phyloP scores from a whole-genome alignment of 2,329 filamentous ascomycete genomes.

The Fusarium redolens region DNA sequence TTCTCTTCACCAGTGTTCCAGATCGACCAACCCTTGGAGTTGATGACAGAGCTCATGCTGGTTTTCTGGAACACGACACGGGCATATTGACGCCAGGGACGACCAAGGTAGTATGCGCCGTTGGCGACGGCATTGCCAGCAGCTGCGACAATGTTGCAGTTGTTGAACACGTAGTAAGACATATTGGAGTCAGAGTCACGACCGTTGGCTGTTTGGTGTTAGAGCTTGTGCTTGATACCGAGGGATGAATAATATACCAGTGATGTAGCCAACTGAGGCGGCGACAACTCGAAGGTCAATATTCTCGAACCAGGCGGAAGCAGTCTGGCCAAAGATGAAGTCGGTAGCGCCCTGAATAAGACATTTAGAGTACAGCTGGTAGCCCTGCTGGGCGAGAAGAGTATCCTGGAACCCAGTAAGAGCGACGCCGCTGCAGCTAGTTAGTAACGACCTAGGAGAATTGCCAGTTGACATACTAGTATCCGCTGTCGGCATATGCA shows the following conservation, averaged over 20 bases:
- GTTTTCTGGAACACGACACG: constrained; percentile 63
- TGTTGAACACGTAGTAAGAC: constrained; percentile 61
- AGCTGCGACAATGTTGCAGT: constrained; percentile 55
- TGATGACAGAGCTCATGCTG: constrained; percentile 65
- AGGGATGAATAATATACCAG: constrained; percentile 47
- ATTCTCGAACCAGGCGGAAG: constrained; percentile 58
- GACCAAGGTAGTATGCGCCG: constrained; percentile 60
- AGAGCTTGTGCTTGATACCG: rapidly evolving
- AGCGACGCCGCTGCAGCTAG: constrained; percentile 46
- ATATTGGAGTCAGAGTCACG: constrained; percentile 48
- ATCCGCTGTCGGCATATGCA: constrained; percentile 57
- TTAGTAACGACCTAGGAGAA: rapidly evolving
- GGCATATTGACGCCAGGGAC: constrained; percentile 60
- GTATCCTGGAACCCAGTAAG: constrained; percentile 64
- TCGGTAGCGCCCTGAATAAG: constrained; percentile 62
- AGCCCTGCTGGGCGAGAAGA: constrained; percentile 57
- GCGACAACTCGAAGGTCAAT: constrained; percentile 54
- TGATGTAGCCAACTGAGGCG: constrained; percentile 54
- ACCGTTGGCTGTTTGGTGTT: constrained; percentile 52
- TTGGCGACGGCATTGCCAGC: constrained; percentile 50
- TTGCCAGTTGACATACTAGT: constrained; percentile 47
- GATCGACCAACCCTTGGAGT: constrained; percentile 66
- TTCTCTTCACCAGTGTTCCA: constrained; percentile 64
- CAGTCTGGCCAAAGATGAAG: constrained; percentile 60
- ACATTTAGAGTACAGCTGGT: constrained; percentile 59